Percentiles rank a stretch among this genome's conserved stretches.
Conservation (phyloP, 768 basidiomycete species). For the Kwoniella dendrophila region DNA sequence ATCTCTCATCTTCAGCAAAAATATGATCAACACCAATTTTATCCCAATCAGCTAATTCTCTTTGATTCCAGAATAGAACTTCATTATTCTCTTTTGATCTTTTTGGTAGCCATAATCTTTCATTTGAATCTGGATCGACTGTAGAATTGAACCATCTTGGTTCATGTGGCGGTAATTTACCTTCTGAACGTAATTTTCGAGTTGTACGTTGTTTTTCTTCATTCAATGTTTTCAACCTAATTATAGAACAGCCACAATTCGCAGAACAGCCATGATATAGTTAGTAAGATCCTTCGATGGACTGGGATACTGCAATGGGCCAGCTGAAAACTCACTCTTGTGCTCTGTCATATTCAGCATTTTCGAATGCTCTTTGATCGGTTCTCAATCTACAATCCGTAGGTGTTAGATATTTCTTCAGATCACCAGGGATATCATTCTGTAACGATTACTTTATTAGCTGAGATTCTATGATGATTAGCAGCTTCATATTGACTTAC, state of each 20-base stretch:
- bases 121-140: slow-evolving; percentile 84
- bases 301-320: no score
- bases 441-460: no score
- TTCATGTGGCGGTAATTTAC: slow-evolving; percentile 68
- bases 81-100: slow-evolving; percentile 59
- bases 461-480: no score
- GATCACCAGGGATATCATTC: slow-evolving; percentile 77
- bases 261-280: neutral
- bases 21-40: slow-evolving; percentile 70
- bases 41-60: slow-evolving; percentile 61
- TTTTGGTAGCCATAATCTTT: slow-evolving; percentile 80
- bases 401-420: slow-evolving; percentile 74
- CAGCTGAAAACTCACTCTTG: slow-evolving; percentile 62
- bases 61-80: slow-evolving; percentile 82
- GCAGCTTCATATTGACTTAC: slow-evolving; percentile 16
- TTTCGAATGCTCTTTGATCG: slow-evolving; percentile 92
- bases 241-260: neutral
- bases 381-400: slow-evolving; percentile 92
- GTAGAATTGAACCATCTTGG: slow-evolving; percentile 85
- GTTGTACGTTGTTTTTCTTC: slow-evolving; percentile 81
- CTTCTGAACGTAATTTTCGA: slow-evolving; percentile 73
- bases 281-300: no score
- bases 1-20: slow-evolving; percentile 58
- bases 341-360: slow-evolving; percentile 79
- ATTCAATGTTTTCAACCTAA: slow-evolving; percentile 50